Percentiles rank a stretch among this genome's conserved stretches.
Conservation (phyloP, 129 eudicot genomes). For the Scalesia atractyloides region DNA sequence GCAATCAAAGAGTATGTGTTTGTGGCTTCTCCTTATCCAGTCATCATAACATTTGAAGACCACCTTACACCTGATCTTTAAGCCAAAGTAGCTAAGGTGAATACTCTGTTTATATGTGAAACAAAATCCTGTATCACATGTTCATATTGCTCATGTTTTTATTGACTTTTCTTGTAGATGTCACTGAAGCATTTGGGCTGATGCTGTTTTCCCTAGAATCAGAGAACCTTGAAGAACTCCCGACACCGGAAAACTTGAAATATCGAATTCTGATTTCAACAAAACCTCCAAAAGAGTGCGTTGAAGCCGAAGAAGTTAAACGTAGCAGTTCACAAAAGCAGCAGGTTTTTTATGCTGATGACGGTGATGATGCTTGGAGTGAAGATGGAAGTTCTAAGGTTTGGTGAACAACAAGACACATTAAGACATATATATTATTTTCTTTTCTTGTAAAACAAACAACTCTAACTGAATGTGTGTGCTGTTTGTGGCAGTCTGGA, state of each 20-base stretch:
- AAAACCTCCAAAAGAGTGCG: no score
- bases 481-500: conserved; percentile 46
- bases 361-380: conserved; percentile 31
- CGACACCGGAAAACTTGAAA: conserved; percentile 45
- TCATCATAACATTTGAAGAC: conserved; percentile 56
- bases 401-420: conserved; percentile 6
- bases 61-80: conserved; percentile 54
- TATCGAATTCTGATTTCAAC: conserved; percentile 20
- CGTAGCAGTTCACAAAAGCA: no score
- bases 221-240: conserved; percentile 31
- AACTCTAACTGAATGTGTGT: conserved; percentile 1
- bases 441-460: not conserved
- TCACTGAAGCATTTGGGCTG: conserved; percentile 36
- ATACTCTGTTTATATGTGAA: conserved; percentile 4
- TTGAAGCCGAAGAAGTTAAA: no score
- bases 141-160: conserved; percentile 18
- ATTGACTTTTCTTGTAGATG: conserved; percentile 32
- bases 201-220: conserved; percentile 40
- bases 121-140: not conserved
- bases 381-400: conserved; percentile 55
- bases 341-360: conserved; percentile 24
- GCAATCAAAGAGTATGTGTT: conserved; percentile 51
- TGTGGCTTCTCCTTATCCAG: conserved; percentile 45
- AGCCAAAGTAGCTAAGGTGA: conserved; percentile 51
- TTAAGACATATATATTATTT: not conserved